Conservation (phyloP, 495 filamentous ascomycete genomes). For the Evernia prunastri region DNA sequence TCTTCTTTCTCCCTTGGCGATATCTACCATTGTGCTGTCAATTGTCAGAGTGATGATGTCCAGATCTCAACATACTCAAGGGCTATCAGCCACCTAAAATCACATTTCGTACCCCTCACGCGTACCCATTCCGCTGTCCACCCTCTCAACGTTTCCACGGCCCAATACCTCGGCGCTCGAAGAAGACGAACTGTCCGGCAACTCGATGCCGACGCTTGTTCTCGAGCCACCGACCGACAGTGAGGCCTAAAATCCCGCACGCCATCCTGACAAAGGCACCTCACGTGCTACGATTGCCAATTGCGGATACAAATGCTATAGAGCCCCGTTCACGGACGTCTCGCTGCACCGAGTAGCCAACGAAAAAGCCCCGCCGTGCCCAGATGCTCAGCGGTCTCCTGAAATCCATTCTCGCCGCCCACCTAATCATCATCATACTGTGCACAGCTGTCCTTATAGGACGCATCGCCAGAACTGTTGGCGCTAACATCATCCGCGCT, state of each 20-base stretch:
- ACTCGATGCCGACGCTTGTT: background rate
- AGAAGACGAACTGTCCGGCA: background rate
- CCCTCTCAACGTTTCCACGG: background rate
- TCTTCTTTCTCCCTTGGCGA: background rate
- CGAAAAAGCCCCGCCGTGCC: too few species aligned
- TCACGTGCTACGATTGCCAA: background rate
- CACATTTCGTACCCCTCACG: background rate
- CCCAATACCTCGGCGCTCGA: background rate
- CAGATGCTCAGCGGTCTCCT: background rate
- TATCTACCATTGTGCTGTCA: background rate
- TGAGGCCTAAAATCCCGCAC: background rate
- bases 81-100: background rate
- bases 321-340: background rate
- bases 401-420: background rate
- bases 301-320: background rate
- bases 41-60: background rate
- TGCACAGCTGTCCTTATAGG: too few species aligned
- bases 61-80: background rate
- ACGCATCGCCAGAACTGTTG: too few species aligned
- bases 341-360: background rate
- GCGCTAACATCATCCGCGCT: background rate
- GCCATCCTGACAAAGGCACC: background rate
- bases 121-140: background rate
- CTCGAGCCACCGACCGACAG: background rate
- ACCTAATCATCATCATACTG: background rate